phyloP scores from a whole-genome alignment of 768 basidiomycete genomes.

The Hortiboletus flavorubellus region DNA sequence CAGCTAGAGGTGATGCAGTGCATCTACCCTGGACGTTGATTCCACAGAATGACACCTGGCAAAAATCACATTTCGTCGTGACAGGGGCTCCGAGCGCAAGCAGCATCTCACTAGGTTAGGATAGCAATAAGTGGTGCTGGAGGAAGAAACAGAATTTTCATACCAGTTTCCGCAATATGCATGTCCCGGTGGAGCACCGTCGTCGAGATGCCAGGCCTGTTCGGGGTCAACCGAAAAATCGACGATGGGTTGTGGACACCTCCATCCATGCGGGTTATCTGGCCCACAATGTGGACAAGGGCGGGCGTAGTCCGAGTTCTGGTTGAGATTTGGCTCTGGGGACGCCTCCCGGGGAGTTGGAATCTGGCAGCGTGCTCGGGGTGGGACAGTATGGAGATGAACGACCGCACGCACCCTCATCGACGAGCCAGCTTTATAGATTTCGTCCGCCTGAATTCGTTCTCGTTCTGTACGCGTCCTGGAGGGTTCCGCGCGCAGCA shows the following conservation, averaged over 20 bases:
- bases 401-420: conserved; percentile 53
- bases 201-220: conserved; percentile 72
- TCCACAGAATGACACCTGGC: conserved; percentile 80
- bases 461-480: conserved; percentile 67
- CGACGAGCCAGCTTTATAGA: conserved; percentile 60
- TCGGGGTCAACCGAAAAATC: conserved; percentile 69
- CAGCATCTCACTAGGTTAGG: conserved; percentile 57
- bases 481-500: conserved; percentile 69
- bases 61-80: conserved; percentile 83
- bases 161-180: conserved; percentile 81
- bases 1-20: conserved; percentile 49
- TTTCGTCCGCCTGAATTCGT: conserved; percentile 76
- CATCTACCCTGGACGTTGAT: conserved; percentile 76
- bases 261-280: conserved; percentile 74
- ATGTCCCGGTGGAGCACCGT: conserved; percentile 78
- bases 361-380: conserved; percentile 43
- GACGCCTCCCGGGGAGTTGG: conserved; percentile 73
- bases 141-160: conserved; percentile 13
- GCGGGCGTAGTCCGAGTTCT: conserved; percentile 60
- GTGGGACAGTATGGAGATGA: neutral
- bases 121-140: neutral
- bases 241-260: conserved; percentile 74
- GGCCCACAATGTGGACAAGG: conserved; percentile 78
- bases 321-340: conserved; percentile 69
- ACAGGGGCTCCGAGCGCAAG: conserved; percentile 69